These are phyloP conservation scores for Cladochytrium replicatum DNA, from an alignment of 192 early-diverging fungal species.

Conservation along the genomic window DNA sequence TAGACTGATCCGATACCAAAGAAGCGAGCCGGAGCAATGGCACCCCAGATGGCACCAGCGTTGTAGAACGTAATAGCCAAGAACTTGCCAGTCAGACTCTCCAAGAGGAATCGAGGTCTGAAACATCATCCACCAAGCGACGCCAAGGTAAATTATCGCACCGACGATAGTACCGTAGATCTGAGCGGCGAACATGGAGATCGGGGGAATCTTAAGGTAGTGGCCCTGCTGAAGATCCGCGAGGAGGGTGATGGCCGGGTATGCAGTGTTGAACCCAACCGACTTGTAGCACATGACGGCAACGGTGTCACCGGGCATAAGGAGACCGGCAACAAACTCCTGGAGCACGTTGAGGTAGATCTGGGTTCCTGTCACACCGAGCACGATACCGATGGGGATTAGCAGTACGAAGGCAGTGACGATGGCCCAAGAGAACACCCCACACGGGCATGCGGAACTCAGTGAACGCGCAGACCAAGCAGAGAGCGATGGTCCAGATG, in stretches of 20 bases:
- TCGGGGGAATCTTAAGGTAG: slow-evolving; percentile 65
- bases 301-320: slow-evolving; percentile 69
- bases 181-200: slow-evolving; percentile 49
- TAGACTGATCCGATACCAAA: slow-evolving; percentile 38
- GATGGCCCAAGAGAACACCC: slow-evolving; percentile 38
- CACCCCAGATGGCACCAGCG: slow-evolving; percentile 67
- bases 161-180: slow-evolving; percentile 49
- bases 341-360: slow-evolving; percentile 76
- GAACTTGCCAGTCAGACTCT: slow-evolving; percentile 15
- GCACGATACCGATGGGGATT: slow-evolving; percentile 76
- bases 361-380: slow-evolving; percentile 66
- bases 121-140: slow-evolving; percentile 21
- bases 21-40: slow-evolving; percentile 57
- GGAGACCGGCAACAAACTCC: slow-evolving; percentile 76
- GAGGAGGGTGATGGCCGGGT: slow-evolving; percentile 66
- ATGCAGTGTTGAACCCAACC: slow-evolving; percentile 65
- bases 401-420: slow-evolving; percentile 55
- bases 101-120: too few species aligned
- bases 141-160: slow-evolving; percentile 35
- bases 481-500: slow-evolving; percentile 29
- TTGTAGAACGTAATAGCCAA: slow-evolving; percentile 44
- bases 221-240: slow-evolving; percentile 70
- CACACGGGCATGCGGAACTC: slow-evolving; percentile 57
- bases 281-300: slow-evolving; percentile 83
- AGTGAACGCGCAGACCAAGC: slow-evolving; percentile 29